Base-by-base conservation (phyloP, 495 filamentous ascomycete genomes). In the Lichenothelia convexa region DNA sequence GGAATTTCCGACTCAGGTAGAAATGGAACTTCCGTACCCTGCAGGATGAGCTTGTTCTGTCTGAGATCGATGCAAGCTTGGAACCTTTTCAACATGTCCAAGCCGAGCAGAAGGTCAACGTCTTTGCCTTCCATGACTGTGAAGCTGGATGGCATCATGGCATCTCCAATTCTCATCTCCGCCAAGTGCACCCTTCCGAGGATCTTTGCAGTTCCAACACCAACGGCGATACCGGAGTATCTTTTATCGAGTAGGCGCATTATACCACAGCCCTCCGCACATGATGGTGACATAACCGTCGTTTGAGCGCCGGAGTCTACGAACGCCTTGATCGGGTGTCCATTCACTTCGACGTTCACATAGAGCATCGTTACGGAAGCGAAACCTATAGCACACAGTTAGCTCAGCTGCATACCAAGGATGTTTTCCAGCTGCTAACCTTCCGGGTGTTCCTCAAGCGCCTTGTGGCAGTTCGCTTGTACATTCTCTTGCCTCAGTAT, bases 101-200 rank as follows among this genome's bases (percentile, higher is more conserved):
- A 61, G 4, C 89, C 89, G 8, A 99, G 66, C 5, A 99, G 68
- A 8, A 99, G 63, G 47, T 95, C 89, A n/a, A 95, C 89, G 40
- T 80, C 74, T 57, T 95, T 99, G 23, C 89, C 89, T 58, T 99
- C 89, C 89, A 99, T 94, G 44, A 99, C 89, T n/a, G 91, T 95
- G 57, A 99, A 99, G 33, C 79, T 80, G 62, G 85, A 94, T 0
- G 86, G 73, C 34, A 99, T 68, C 49, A 82, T 84, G 48, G 86
- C 70, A 23, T 67, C 69, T 13, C 89, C 91, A 44, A 99, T 92
- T 59, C 80, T 81, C 52, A 95, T 87, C 54, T 80, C 80, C 11
- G 91, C 87, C 13, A 77, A 80, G 50, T 95, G 89, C 0, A 99
- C 89, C 18, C 86, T 83, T 24, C 89, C 89, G 13, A 99, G 73